Evolutionary conservation across 441 rosid species (phyloP).

Genomic region (Cnidoscolus chayamansa): DNA sequence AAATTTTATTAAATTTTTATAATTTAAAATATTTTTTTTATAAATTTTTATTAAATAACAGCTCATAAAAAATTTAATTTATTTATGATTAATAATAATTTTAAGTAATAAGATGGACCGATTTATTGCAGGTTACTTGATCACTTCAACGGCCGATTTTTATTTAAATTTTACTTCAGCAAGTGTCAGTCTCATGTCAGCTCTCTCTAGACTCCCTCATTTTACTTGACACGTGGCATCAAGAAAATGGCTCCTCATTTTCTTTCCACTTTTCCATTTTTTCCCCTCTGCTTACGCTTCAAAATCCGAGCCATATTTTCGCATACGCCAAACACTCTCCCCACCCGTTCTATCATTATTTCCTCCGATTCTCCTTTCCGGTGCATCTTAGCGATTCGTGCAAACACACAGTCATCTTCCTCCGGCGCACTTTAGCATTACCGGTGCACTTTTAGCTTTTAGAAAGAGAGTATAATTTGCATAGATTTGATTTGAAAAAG

Average conservation of each 20-base stretch:
- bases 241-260: not conserved
- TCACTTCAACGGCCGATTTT: no score
- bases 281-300: no score
- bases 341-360: not conserved
- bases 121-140: no score
- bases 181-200: constrained; percentile 13
- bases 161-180: no score
- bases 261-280: not conserved
- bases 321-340: not conserved
- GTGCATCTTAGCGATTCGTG: not conserved
- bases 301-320: no score
- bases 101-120: no score
- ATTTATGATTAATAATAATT: no score
- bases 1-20: no score
- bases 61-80: no score
- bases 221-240: not conserved
- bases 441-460: not conserved
- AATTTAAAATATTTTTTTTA: no score
- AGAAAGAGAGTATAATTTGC: not conserved
- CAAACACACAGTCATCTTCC: not conserved
- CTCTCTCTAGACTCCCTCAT: constrained; percentile 19
- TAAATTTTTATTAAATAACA: no score
- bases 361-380: not conserved
- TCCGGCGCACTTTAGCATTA: not conserved
- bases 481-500: not conserved